These are phyloP conservation scores for Flaveria robusta DNA, from an alignment of 129 eudicot genomes.

Conservation along the genomic window DNA sequence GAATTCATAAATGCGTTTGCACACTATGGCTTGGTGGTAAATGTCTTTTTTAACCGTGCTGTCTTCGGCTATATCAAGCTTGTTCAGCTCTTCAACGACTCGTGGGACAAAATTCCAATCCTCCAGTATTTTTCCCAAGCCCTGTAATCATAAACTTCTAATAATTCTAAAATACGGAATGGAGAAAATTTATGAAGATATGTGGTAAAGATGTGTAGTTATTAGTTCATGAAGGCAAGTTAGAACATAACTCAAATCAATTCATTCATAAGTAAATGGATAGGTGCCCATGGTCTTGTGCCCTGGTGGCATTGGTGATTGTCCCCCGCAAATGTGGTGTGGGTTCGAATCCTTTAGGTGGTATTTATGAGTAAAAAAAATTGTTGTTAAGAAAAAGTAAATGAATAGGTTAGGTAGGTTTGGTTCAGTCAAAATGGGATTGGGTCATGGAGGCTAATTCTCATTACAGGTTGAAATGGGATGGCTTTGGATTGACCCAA, in stretches of 20 bases:
- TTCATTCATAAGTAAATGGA: neutral
- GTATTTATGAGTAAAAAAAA: too few species aligned
- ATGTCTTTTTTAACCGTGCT: conserved; percentile 48
- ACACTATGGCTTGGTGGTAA: conserved; percentile 56
- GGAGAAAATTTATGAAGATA: neutral
- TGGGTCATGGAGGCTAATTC: conserved; percentile 1
- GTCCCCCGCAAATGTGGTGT: too few species aligned
- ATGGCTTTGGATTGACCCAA: neutral
- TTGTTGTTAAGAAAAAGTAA: too few species aligned
- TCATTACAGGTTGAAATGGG: neutral
- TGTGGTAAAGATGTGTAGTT: conserved; percentile 5
- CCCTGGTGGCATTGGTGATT: too few species aligned
- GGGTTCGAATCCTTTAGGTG: too few species aligned
- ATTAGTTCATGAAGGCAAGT: neutral
- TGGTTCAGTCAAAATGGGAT: neutral
- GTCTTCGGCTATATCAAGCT: conserved; percentile 42
- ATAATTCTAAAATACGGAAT: neutral
- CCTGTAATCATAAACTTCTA: conserved; percentile 35
- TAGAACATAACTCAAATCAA: neutral
- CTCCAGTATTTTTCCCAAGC: conserved; percentile 55
- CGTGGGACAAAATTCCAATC: conserved; percentile 88
- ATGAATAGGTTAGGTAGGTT: neutral
- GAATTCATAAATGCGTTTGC: conserved; percentile 68
- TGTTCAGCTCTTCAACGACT: conserved; percentile 74
- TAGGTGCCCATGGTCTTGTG: too few species aligned